A percentile compares a stretch with the other conserved stretches of the same genome.
These are phyloP conservation scores for Penicillium sp. DNA, from an alignment of 2,329 filamentous ascomycete species.

Conservation along the genomic window DNA sequence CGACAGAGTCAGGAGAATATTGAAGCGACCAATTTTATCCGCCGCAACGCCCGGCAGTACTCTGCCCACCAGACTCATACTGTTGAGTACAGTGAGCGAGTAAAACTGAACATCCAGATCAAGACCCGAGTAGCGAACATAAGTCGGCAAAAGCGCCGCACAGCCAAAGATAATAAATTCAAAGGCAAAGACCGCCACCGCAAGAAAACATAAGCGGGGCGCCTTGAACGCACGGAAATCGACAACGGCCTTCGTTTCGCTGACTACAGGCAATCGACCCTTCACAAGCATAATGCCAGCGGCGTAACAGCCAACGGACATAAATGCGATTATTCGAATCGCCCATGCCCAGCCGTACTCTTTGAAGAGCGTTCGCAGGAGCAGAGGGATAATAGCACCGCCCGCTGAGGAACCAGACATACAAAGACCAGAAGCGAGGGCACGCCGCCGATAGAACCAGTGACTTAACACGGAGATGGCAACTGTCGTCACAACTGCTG, in stretches of 20 bases:
- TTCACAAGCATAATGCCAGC: conserved; percentile 39
- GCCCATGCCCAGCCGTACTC: conserved; percentile 42
- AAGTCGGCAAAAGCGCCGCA: conserved; percentile 53
- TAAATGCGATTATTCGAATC: conserved; percentile 42
- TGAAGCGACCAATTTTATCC: conserved; percentile 52
- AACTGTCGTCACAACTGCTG: conserved; percentile 43
- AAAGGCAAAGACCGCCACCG: conserved; percentile 49
- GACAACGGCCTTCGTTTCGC: conserved; percentile 35
- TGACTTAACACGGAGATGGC: conserved; percentile 44
- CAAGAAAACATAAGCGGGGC: conserved; percentile 48
- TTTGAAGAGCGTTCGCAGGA: conserved; percentile 36
- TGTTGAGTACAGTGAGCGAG: conserved; percentile 51
- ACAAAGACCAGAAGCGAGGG: conserved; percentile 44
- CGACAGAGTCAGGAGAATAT: conserved; percentile 46
- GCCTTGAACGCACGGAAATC: conserved; percentile 49
- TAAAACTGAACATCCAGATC: conserved; percentile 47
- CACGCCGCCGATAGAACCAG: conserved; percentile 45
- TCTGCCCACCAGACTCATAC: conserved; percentile 48
- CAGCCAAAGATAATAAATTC: conserved; percentile 56
- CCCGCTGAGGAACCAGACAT: conserved; percentile 46
- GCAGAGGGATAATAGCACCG: conserved; percentile 42
- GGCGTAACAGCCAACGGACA: conserved; percentile 39
- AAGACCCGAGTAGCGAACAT: conserved; percentile 45
- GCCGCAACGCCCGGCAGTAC: conserved; percentile 50
- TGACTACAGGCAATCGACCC: conserved; percentile 36